These are phyloP conservation scores for Eucalyptus grandis DNA, from an alignment of 345 rosid species.

Conservation along the genomic window DNA sequence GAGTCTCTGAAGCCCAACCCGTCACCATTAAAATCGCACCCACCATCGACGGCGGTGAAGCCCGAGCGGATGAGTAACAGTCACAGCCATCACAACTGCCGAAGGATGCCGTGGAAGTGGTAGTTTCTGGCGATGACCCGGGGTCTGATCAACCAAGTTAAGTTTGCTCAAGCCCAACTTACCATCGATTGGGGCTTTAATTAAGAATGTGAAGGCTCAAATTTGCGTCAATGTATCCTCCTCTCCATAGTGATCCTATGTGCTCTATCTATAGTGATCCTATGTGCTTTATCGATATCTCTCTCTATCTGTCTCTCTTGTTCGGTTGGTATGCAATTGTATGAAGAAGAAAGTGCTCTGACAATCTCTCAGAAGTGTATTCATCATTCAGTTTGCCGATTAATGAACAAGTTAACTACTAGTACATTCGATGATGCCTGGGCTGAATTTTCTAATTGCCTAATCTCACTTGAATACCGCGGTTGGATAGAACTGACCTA, in stretches of 20 bases:
- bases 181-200: background rate
- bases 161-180: background rate
- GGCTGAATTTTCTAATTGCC: background rate
- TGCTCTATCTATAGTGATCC: background rate
- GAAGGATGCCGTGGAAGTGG: background rate
- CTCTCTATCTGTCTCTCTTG: background rate
- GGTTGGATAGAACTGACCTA: background rate
- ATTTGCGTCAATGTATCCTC: background rate
- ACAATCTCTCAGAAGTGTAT: background rate
- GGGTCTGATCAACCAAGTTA: background rate
- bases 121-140: background rate
- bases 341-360: background rate
- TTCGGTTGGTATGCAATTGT: no score
- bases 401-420: background rate
- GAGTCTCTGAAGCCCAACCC: conserved; percentile 14
- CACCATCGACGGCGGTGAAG: background rate
- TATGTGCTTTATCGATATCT: background rate
- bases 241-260: background rate
- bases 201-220: background rate
- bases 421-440: background rate
- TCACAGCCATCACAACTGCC: background rate
- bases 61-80: background rate
- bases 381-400: background rate
- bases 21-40: background rate
- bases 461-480: background rate